A percentile compares a stretch with the other conserved stretches of the same genome.
Evolutionary conservation across 257 asterid genomes (phyloP).

Genomic region (Capsicum rhomboideum): DNA sequence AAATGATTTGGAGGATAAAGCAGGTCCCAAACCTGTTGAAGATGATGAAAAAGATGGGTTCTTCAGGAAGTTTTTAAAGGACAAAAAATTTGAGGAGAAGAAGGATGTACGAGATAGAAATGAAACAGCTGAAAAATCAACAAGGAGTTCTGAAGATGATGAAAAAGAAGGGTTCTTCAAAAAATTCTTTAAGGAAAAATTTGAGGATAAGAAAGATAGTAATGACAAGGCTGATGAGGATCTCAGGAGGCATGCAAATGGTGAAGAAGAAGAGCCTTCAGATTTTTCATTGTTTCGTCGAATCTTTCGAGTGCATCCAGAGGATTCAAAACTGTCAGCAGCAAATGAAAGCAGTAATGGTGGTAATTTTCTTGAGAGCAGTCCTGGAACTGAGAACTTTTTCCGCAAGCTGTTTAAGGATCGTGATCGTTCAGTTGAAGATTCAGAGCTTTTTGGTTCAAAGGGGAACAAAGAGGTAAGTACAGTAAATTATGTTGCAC

Average conservation of each 20-base stretch:
- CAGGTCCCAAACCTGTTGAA: conserved; percentile 43
- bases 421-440: conserved; percentile 86
- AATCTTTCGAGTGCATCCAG: conserved; percentile 82
- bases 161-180: conserved; percentile 81
- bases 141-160: conserved; percentile 54
- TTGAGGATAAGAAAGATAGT: conserved; percentile 61
- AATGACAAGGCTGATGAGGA: conserved; percentile 40
- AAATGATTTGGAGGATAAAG: conserved; percentile 54
- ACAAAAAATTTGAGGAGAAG: conserved; percentile 65
- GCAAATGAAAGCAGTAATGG: conserved; percentile 31
- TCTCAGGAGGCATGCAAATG: conserved; percentile 43
- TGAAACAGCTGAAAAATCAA: conserved; percentile 43
- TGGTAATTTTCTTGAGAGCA: conserved; percentile 57
- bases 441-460: conserved; percentile 83
- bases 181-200: conserved; percentile 64
- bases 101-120: conserved; percentile 53
- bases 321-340: conserved; percentile 47
- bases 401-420: conserved; percentile 86
- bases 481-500: not conserved
- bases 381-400: conserved; percentile 88
- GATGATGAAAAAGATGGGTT: conserved; percentile 79
- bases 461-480: conserved; percentile 68
- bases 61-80: conserved; percentile 70
- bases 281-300: conserved; percentile 65
- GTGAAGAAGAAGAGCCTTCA: conserved; percentile 67